Base-by-base conservation (phyloP, 1,139 yeast species). In the Geotrichum fermentans region DNA sequence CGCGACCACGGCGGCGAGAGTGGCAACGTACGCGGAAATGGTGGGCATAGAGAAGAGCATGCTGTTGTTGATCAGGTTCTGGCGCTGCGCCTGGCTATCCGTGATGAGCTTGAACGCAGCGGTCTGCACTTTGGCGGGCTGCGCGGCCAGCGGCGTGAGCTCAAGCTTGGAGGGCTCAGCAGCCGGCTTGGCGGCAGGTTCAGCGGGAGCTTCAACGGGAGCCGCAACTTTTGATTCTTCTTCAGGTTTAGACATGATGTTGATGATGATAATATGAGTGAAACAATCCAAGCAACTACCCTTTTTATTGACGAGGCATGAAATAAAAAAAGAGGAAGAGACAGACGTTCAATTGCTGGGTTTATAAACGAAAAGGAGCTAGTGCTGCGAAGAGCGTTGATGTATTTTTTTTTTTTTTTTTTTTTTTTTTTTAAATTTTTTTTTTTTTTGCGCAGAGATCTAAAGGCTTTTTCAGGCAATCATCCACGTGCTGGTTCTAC, bases 51-150 rank as follows among this genome's bases (percentile, higher is more conserved):
- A 45, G 30, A 39, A 46, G 17, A 56, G 43, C 14, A 57, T 52
- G 42, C 47, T 43, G 17, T 47, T 50, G 50, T 58, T 58, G 40
- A 57, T 55, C 22, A 55, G 47, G 40, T 55, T 55, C 10, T 55
- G 56, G 28, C 61, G 58, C 45, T 58, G 58, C 10, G 57, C 56
- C 22, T 52, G 54, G 17, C 56, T 54, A 24, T 57, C 60, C 16
- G 58, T 50, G 36, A 55, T 51, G 29, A 58, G 53, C 40, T 49
- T 55, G 49, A 57, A 44, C 2, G 57, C 55, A 20, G 43, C 45
- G 30, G 41, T 42, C 16, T 39, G 28, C 17, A 21, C 14, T 8
- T 33, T 24, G 18, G 14, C 37, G 14, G 42, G 40, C 8, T 43
- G 22, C n/a, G 24, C 30, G n/a, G 8, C 17, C 14, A 47, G 34